Evolutionary conservation across 2,329 filamentous ascomycete genomes (phyloP), one percentile per base, ranked within the genome.

Genomic region (Colletotrichum sp.): DNA sequence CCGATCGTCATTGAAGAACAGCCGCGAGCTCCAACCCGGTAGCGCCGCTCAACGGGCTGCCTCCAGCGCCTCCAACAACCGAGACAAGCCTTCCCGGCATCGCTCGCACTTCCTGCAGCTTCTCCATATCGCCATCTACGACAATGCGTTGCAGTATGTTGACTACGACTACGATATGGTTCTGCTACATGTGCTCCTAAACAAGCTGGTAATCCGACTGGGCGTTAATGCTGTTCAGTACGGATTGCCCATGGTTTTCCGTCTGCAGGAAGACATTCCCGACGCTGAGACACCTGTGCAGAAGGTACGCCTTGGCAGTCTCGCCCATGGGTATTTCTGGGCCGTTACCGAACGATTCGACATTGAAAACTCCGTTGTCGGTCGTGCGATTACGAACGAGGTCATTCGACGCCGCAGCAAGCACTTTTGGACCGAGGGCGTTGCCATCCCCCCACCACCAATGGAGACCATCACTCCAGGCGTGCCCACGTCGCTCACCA

Each of bases 311-410:
- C 88, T 98, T 59, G 95, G 94, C 34, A 96, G 94, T 81, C 87
- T 99, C 72, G 95, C 96, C 67, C 95, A 98, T 81, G 96, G 95
- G 10, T 98, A 98, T 83, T 92, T 98, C 74, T 96, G 94, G 93
- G 91, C 92, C 1, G 82, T 98, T 76, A 92, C 91, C 6, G 93
- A 96, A 74, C 93, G 92, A 71, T 96, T 98, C 77, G 91, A 94
- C 61, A 93, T 98, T 77, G 93, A 96, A 70, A 88, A 88, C 8
- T 93, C 94, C 0, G 87, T 89, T 0, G 89, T 94, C 21, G 96
- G 95, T 9, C 89, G 90, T 68, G 92, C 92, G 9, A 92, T 98
- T 39, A 90, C 93, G 71, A 92, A 91, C 73, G 96, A 98, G 82
- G 94, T 98, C 74, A 88, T 90, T 13, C 90, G 94, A 67, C 91